phyloP scores from a whole-genome alignment of 768 basidiomycete species.

The Pleurotus tuoliensis region DNA sequence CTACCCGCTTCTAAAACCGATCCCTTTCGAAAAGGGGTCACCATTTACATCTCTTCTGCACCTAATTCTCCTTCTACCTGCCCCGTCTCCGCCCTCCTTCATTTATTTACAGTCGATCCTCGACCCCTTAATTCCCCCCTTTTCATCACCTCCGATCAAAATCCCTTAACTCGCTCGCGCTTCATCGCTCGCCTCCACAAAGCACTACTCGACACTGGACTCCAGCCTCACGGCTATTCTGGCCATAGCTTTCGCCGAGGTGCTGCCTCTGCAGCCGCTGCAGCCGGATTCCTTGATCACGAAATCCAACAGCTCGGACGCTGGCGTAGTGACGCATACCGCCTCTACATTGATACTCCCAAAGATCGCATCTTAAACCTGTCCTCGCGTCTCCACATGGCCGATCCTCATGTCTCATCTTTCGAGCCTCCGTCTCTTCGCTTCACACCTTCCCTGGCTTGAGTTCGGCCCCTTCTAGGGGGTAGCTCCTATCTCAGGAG shows the following conservation, averaged over 20 bases:
- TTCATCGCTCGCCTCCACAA: background rate
- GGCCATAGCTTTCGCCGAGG: slow-evolving; percentile 27
- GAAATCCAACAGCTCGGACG: slow-evolving; percentile 34
- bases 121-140: background rate
- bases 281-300: slow-evolving; percentile 25
- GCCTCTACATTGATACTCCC: slow-evolving; percentile 30
- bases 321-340: slow-evolving; percentile 34
- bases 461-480: background rate
- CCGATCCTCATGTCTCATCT: background rate
- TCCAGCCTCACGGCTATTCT: slow-evolving; percentile 7
- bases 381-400: background rate
- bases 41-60: slow-evolving; percentile 6
- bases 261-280: slow-evolving; percentile 25
- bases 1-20: slow-evolving; percentile 34
- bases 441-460: background rate
- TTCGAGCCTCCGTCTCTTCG: background rate
- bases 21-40: slow-evolving; percentile 26
- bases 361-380: slow-evolving; percentile 16
- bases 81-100: background rate
- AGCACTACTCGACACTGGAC: background rate
- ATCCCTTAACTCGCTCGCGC: background rate
- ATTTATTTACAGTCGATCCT: background rate
- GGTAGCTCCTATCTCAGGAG: no score
- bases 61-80: background rate
- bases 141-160: background rate